These are phyloP conservation scores for Fusarium chuoi DNA, from an alignment of 2,329 filamentous ascomycete genomes.

Conservation along the genomic window DNA sequence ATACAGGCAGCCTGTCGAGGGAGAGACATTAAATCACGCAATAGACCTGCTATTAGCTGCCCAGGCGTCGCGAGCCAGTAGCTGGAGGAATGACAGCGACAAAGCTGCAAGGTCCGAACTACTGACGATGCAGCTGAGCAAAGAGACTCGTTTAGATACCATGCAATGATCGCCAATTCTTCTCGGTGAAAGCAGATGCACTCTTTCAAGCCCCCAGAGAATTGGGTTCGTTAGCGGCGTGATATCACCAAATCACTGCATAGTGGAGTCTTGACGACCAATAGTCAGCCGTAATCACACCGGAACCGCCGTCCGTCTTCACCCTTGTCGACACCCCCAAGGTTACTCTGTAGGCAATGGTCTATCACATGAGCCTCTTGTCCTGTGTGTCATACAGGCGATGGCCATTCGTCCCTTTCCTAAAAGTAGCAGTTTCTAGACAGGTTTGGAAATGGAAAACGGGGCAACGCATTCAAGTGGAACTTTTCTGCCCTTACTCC, in stretches of 20 bases:
- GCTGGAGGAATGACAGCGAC: fast-evolving
- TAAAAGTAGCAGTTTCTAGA: too few relatives aligned
- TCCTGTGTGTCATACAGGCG: neutral
- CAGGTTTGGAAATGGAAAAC: too few relatives aligned
- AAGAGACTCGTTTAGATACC: fast-evolving
- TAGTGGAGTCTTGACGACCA: neutral
- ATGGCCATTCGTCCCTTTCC: too few relatives aligned
- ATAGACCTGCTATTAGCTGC: neutral
- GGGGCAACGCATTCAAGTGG: too few relatives aligned
- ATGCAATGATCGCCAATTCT: neutral
- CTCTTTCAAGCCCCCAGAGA: fast-evolving
- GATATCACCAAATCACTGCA: neutral
- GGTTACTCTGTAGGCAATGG: fast-evolving
- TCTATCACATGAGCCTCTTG: neutral
- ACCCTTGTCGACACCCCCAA: neutral
- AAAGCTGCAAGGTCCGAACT: fast-evolving
- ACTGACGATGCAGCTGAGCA: fast-evolving
- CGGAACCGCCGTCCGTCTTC: neutral
- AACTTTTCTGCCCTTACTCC: too few relatives aligned
- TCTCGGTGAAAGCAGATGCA: fast-evolving
- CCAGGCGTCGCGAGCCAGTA: fast-evolving
- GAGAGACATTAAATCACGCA: neutral
- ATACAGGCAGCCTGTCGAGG: fast-evolving
- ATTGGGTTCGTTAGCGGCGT: neutral
- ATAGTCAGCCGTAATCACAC: fast-evolving